Evolutionary conservation across 2,329 filamentous ascomycete species (phyloP), one percentile per base, ranked within the genome.

Genomic region (Calcarisporium arbuscula): DNA sequence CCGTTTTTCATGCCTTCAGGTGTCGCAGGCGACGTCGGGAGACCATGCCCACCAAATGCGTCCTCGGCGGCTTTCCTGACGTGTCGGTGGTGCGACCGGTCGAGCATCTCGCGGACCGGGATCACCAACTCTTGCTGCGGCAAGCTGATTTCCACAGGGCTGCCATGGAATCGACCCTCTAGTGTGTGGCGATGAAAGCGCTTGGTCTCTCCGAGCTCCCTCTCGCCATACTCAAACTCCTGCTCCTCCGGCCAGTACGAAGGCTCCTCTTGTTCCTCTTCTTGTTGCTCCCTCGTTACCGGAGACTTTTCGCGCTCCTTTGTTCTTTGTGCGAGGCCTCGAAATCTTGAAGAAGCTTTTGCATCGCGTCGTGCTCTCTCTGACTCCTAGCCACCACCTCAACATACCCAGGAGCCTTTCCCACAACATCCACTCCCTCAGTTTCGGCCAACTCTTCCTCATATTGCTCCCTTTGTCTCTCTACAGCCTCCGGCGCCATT

Each of bases 1-100:
- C 73, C 62, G 20, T 62, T 72, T 49, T 62, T 74, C 49, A 62
- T 72, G 12, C 68, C 64, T 20, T 64, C 61, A 0, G 84, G 81
- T 3, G 84, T 89, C 2, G 80, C 73, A 1, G 84, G 79, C 2
- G 87, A 94, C 51, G 82, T 71, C 4, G 89, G 89, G 12, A 96
- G 65, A 0, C 80, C 77, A 4, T 61, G 61, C 0, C 90, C 90
- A 28, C 89, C 90, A 53, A 95, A 90, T 1, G 77, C 70, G 28
- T 69, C 73, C 45, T 85, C 77, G 1, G 89, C 85, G 2, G 82
- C 72, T 37, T 82, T 72, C 21, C 71, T 69, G 20, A 96, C 67
- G 53, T 98, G 92, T 37, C 79, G 82, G 28, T 80, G 75, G 38
- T 86, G 75, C 35, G 78, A 75, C 36, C 80, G 67, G 11, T 70